Conservation (phyloP, 2,329 filamentous ascomycete species). For the Coniochaeta ligniaria region DNA sequence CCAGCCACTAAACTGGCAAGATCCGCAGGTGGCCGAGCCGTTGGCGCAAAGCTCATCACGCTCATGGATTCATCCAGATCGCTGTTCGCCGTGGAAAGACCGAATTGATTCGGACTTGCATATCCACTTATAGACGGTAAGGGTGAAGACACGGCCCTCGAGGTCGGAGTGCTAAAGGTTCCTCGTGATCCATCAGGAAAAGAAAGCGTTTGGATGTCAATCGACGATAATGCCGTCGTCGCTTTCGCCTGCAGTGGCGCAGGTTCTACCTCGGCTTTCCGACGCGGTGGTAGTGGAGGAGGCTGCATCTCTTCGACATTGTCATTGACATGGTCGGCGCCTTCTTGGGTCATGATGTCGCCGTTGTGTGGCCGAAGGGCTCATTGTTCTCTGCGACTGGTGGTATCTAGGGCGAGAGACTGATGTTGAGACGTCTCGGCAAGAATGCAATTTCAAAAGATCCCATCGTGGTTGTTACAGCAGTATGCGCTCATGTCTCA, state of each 20-base stretch:
- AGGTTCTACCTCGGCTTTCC: constrained; percentile 22
- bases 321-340: constrained; percentile 8
- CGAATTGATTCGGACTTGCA: constrained; percentile 25
- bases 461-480: not conserved
- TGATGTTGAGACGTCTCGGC: too few relatives aligned
- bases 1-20: constrained; percentile 76
- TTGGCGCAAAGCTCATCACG: constrained; percentile 59
- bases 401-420: not conserved
- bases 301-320: constrained; percentile 9
- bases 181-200: constrained; percentile 64
- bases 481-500: not conserved
- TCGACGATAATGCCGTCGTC: constrained; percentile 77
- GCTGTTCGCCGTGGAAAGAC: constrained; percentile 20
- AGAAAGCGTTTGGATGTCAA: constrained; percentile 72
- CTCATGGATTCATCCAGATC: constrained; percentile 59
- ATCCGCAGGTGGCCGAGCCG: constrained; percentile 57
- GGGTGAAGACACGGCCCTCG: constrained; percentile 28
- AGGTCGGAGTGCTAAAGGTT: constrained; percentile 43
- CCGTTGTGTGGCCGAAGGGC: not conserved
- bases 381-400: not conserved
- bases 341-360: constrained; percentile 12
- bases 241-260: constrained; percentile 50
- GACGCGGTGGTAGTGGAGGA: constrained; percentile 19
- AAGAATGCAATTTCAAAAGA: not conserved
- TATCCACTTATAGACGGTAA: constrained; percentile 26